A percentile compares a stretch with the other conserved stretches of the same genome.
Evolutionary conservation across 768 basidiomycete species (phyloP).

Genomic region (Tubosaeta sp.): DNA sequence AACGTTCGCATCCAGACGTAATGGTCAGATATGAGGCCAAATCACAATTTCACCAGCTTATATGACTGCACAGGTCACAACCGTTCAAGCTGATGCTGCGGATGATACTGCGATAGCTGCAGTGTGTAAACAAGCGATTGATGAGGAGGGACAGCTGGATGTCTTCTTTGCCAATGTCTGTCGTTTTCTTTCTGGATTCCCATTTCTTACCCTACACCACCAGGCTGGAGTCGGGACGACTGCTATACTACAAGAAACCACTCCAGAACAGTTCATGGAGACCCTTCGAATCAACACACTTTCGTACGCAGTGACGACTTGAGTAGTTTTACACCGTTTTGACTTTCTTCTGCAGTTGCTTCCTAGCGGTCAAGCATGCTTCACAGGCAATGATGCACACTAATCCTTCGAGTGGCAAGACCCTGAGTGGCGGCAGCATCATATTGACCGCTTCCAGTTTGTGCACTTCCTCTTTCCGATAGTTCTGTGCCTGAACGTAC

Average conservation of each 20-base stretch:
- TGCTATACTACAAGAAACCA: constrained; percentile 46
- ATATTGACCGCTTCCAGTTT: constrained; percentile 81
- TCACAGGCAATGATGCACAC: constrained; percentile 75
- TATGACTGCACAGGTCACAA: constrained; percentile 61
- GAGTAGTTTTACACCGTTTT: not conserved
- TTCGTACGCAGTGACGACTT: constrained; percentile 38
- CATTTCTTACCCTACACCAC: not conserved
- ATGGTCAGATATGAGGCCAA: constrained; percentile 44
- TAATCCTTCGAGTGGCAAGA: constrained; percentile 66
- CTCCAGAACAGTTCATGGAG: constrained; percentile 67
- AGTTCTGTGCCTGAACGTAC: not conserved
- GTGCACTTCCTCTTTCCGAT: constrained; percentile 18
- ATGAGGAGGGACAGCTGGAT: constrained; percentile 83
- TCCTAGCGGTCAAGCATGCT: constrained; percentile 84
- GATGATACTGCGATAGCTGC: constrained; percentile 64
- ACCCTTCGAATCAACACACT: constrained; percentile 72
- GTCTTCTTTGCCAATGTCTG: constrained; percentile 94
- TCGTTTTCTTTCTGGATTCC: not conserved
- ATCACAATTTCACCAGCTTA: constrained; percentile 8
- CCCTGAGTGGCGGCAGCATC: constrained; percentile 70
- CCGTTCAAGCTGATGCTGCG: constrained; percentile 77
- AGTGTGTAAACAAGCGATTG: constrained; percentile 66
- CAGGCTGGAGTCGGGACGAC: constrained; percentile 65
- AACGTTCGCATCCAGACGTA: constrained; percentile 67
- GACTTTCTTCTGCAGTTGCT: constrained; percentile 51